Evolutionary conservation across 2,329 filamentous ascomycete genomes (phyloP).

Genomic region (Canariomyces notabilis): DNA sequence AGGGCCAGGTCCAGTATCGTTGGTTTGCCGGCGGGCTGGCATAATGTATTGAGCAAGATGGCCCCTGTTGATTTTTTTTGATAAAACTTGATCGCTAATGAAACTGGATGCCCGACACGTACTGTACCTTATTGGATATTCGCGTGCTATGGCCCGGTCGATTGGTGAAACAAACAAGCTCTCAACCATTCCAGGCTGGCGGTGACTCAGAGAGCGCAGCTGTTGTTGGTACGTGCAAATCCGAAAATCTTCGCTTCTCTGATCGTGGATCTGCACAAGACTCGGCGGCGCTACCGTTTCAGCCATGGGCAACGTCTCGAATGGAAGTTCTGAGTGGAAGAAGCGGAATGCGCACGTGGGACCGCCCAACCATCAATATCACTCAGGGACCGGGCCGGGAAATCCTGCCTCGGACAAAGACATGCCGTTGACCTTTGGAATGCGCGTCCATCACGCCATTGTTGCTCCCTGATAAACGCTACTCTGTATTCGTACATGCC

Average conservation of each 20-base stretch:
- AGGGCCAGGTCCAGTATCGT: no score
- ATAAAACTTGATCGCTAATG: no score
- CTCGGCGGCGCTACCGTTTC: constrained; percentile 11
- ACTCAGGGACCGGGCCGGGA: neutral
- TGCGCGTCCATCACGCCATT: constrained; percentile 10
- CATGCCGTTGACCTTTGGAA: neutral
- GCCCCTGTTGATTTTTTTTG: no score
- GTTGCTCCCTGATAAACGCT: constrained; percentile 1
- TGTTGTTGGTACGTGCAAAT: neutral
- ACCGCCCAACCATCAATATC: neutral
- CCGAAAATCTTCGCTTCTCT: constrained; percentile 3
- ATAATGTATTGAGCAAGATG: no score
- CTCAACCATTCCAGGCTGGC: neutral
- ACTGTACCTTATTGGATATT: no score
- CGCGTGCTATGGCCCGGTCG: no score
- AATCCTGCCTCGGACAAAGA: no score
- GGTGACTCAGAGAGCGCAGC: neutral
- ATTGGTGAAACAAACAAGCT: no score
- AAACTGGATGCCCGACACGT: no score
- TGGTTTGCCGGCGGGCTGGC: no score
- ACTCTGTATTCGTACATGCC: neutral
- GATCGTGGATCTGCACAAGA: constrained; percentile 9
- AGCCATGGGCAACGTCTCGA: neutral
- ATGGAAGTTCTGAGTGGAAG: neutral
- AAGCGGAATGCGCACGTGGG: neutral